Conservation (phyloP, 768 basidiomycete genomes). For the Suillus occidentalis region DNA sequence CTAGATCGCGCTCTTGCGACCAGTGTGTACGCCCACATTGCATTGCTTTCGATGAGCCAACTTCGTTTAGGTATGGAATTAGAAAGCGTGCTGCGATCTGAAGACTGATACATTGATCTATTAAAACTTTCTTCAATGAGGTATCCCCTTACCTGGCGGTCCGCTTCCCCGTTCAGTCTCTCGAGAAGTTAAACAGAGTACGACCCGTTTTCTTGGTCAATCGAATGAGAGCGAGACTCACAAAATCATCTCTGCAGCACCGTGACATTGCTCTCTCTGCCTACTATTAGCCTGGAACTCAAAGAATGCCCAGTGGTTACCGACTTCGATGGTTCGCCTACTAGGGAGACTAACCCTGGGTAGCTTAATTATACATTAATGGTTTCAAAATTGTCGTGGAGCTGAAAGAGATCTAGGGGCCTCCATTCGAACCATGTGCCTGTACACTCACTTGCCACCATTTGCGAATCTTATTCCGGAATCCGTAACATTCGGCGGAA, state of each 20-base stretch:
- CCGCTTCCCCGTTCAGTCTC: background rate
- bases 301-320: background rate
- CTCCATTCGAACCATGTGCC: conserved; percentile 63
- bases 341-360: background rate
- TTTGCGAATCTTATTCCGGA: conserved; percentile 54
- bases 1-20: background rate
- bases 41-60: no score
- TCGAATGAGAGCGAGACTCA: conserved; percentile 49
- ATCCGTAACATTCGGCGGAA: conserved; percentile 63
- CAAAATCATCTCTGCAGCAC: conserved; percentile 61
- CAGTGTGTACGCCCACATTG: background rate
- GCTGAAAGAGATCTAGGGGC: conserved; percentile 43
- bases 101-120: background rate
- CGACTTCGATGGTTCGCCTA: background rate
- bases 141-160: conserved; percentile 3
- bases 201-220: conserved; percentile 4
- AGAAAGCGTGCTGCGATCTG: background rate
- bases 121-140: conserved; percentile 4
- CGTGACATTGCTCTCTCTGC: conserved; percentile 49
- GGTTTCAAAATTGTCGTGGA: background rate
- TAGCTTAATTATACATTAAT: background rate
- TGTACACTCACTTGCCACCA: conserved; percentile 67
- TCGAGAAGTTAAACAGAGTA: conserved; percentile 3
- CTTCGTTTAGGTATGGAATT: background rate
- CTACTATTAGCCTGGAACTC: conserved; percentile 43